Percentiles rank a stretch among this genome's conserved stretches.
Evolutionary conservation across 225 moss, liverwort and hornwort genomes (phyloP).

Genomic region (Pleurozium schreberi): DNA sequence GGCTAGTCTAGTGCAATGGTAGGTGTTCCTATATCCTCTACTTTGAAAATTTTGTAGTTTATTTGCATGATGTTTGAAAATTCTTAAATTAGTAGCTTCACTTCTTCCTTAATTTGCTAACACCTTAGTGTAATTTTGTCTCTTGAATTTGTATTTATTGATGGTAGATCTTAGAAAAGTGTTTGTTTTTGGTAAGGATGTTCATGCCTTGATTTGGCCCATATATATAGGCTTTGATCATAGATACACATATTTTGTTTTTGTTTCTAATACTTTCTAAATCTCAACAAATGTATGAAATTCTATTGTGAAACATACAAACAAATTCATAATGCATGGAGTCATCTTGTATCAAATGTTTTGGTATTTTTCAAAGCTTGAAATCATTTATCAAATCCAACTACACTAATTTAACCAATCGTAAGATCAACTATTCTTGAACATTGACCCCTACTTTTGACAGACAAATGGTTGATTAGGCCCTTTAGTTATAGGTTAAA

Average conservation of each 20-base stretch:
- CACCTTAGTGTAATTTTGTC: rapidly evolving
- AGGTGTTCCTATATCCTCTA: not conserved
- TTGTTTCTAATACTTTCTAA: not conserved
- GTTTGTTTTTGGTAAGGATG: not conserved
- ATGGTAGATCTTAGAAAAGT: too few species aligned
- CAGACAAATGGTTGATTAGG: not conserved
- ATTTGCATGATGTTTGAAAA: rapidly evolving
- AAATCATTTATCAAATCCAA: not conserved
- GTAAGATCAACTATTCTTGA: too few species aligned
- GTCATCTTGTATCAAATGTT: too few species aligned
- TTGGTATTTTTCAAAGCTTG: not conserved
- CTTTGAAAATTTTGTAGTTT: not conserved
- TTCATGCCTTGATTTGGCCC: rapidly evolving
- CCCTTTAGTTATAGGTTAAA: rapidly evolving
- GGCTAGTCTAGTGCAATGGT: rapidly evolving
- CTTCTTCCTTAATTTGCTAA: not conserved
- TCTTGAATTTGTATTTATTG: rapidly evolving
- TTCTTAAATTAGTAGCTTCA: not conserved
- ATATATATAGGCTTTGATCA: not conserved
- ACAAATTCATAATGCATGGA: not conserved
- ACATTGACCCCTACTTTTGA: too few species aligned
- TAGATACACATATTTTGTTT: not conserved
- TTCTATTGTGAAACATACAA: not conserved
- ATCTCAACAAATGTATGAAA: rapidly evolving
- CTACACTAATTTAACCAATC: too few species aligned